These are phyloP conservation scores for Drechslerella dactyloides DNA, from an alignment of 2,329 filamentous ascomycete species.

Conservation along the genomic window DNA sequence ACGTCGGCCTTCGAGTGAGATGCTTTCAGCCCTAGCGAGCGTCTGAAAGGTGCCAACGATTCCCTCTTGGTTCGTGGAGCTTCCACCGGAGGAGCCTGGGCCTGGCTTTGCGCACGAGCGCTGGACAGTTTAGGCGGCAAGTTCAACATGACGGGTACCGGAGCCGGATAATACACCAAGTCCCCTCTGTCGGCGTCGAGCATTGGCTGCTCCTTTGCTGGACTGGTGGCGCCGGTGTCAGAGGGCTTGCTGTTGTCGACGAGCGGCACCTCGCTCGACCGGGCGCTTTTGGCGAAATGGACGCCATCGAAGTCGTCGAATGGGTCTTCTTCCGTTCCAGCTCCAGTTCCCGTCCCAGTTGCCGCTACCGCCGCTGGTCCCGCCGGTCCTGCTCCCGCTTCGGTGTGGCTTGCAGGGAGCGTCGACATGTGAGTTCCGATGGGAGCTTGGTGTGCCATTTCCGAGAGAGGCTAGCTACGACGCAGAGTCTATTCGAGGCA, in stretches of 20 bases:
- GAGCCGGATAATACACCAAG: slow-evolving; percentile 91
- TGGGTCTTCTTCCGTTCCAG: slow-evolving; percentile 59
- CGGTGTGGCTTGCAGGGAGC: neutral
- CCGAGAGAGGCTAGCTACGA: neutral
- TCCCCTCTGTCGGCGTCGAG: slow-evolving; percentile 50
- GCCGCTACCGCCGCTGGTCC: no score
- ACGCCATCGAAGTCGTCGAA: slow-evolving; percentile 84
- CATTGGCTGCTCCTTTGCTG: slow-evolving; percentile 51
- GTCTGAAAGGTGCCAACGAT: slow-evolving; percentile 39
- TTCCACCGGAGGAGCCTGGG: slow-evolving; percentile 20
- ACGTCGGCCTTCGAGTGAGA: slow-evolving; percentile 45
- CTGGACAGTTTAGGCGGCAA: slow-evolving; percentile 85
- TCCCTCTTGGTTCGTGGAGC: slow-evolving; percentile 30
- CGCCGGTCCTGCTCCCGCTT: neutral
- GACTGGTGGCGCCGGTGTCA: slow-evolving; percentile 22
- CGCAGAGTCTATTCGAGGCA: neutral
- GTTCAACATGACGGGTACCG: slow-evolving; percentile 91
- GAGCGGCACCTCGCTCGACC: slow-evolving; percentile 57
- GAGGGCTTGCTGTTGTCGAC: slow-evolving; percentile 35
- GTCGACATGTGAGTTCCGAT: neutral
- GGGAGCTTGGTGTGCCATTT: slow-evolving; percentile 2
- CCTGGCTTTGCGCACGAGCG: slow-evolving; percentile 39
- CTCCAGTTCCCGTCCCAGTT: slow-evolving; percentile 32
- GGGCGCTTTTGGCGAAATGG: slow-evolving; percentile 67
- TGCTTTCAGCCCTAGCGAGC: slow-evolving; percentile 38